Evolutionary conservation across 176 grass and related monocot species (phyloP).

Genomic region (Oryza brachyantha): DNA sequence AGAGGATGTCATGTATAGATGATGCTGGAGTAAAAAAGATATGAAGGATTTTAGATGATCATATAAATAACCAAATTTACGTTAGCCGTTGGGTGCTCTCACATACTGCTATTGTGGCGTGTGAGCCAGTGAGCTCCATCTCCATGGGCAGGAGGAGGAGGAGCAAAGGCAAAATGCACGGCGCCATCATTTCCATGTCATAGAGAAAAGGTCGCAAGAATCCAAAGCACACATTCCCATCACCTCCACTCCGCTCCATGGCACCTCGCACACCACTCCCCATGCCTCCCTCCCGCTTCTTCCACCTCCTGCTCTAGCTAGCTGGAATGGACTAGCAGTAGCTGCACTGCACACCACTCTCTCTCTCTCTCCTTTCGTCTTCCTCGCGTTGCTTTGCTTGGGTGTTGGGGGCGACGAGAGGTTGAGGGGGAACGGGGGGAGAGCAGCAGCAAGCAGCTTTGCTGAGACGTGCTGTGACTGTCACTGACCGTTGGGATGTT

Average conservation of each 20-base stretch:
- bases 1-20: too few relatives aligned
- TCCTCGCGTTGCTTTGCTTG: background rate
- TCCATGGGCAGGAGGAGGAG: too few relatives aligned
- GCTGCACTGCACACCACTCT: too few relatives aligned
- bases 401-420: background rate
- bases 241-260: slow-evolving; percentile 21
- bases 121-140: too few relatives aligned
- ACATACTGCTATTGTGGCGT: too few relatives aligned
- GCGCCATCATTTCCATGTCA: slow-evolving; percentile 11
- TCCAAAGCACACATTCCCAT: slow-evolving; percentile 58
- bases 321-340: too few relatives aligned
- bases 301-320: background rate
- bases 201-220: slow-evolving; percentile 19
- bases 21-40: too few relatives aligned
- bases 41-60: too few relatives aligned
- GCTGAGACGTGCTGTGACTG: background rate
- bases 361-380: background rate
- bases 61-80: too few relatives aligned
- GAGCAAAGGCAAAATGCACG: background rate
- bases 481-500: background rate
- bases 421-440: background rate
- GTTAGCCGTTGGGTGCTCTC: too few relatives aligned
- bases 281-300: background rate
- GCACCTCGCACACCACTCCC: slow-evolving; percentile 28
- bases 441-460: too few relatives aligned